phyloP scores from a whole-genome alignment of 495 filamentous ascomycete species.

The Pseudoneurospora amorphoporcata region DNA sequence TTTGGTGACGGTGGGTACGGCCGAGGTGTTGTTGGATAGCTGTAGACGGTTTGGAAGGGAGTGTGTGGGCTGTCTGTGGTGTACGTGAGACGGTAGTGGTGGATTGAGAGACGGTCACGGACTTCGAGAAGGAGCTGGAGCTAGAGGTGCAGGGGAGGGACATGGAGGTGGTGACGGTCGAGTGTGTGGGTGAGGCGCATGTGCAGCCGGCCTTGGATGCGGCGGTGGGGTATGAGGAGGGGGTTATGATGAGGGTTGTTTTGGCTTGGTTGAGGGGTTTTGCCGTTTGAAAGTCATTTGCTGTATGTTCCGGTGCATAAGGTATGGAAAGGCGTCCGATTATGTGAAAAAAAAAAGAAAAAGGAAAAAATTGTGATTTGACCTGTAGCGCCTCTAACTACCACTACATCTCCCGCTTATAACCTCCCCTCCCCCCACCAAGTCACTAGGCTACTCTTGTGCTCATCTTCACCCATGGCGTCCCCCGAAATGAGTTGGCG shows the following conservation, averaged over 20 bases:
- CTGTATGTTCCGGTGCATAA: no score
- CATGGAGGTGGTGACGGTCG: not conserved
- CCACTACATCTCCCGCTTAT: no score
- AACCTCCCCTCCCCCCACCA: not conserved
- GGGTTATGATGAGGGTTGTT: constrained; percentile 5
- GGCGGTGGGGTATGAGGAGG: constrained; percentile 8
- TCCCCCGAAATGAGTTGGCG: not conserved
- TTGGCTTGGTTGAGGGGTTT: constrained; percentile 5
- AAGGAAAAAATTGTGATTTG: no score
- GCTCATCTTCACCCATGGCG: not conserved
- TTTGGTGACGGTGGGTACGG: constrained; percentile 10
- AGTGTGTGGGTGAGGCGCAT: constrained; percentile 13
- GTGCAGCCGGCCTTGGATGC: constrained; percentile 12
- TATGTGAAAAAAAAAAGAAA: no score
- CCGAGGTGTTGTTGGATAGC: constrained; percentile 11
- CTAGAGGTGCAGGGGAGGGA: not conserved
- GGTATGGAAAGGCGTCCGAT: no score
- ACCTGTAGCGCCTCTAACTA: no score
- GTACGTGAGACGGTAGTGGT: not conserved
- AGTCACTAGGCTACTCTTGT: not conserved
- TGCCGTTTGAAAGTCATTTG: not conserved
- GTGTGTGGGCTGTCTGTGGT: not conserved
- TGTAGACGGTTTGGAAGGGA: constrained; percentile 6
- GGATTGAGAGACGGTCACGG: not conserved
- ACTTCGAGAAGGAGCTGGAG: no score